Conservation (phyloP, 2,329 filamentous ascomycete species). For the Emericellopsis cladophorae region DNA sequence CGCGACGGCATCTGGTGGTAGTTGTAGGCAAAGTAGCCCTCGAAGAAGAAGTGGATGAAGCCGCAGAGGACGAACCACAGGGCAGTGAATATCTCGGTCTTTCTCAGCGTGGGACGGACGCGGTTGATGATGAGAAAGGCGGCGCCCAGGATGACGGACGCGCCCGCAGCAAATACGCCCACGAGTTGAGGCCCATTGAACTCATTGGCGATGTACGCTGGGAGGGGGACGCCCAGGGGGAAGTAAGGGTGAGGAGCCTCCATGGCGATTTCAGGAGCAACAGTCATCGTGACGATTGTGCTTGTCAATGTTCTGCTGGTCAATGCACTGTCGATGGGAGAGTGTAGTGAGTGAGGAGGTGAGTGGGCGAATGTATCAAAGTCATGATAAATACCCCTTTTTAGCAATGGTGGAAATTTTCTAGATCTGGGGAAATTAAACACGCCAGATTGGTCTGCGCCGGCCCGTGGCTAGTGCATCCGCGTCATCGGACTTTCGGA, state of each 20-base stretch:
- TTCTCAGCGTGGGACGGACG: constrained; percentile 36
- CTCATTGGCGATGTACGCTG: constrained; percentile 54
- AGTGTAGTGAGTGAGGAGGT: not conserved
- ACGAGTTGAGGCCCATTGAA: constrained; percentile 46
- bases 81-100: constrained; percentile 43
- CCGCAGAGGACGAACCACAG: constrained; percentile 69
- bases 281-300: not conserved
- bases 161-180: constrained; percentile 42
- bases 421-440: not conserved
- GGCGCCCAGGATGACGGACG: constrained; percentile 40
- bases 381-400: not conserved
- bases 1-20: constrained; percentile 23
- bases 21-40: constrained; percentile 36
- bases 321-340: not conserved
- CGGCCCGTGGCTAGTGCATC: too few species aligned
- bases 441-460: too few species aligned
- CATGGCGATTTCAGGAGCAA: not conserved
- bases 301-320: not conserved
- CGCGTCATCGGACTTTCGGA: too few species aligned
- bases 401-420: not conserved
- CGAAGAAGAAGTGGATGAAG: constrained; percentile 30
- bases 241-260: constrained; percentile 51
- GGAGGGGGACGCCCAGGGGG: constrained; percentile 48
- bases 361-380: not conserved
- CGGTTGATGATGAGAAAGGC: constrained; percentile 41